phyloP scores from a whole-genome alignment of 768 basidiomycete genomes.

The Agaricus blazei region DNA sequence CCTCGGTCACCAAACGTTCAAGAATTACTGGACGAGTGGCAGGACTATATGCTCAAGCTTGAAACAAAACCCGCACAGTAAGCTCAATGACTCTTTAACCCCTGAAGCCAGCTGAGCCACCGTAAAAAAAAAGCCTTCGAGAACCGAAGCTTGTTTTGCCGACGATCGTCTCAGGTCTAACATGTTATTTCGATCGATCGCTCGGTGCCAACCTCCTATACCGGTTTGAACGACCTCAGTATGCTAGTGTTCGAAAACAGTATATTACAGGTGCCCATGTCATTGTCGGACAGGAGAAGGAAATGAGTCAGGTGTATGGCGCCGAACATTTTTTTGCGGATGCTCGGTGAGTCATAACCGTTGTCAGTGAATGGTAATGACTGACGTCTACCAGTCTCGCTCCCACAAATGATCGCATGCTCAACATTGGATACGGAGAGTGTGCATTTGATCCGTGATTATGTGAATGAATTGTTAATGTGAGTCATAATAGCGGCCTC shows the following conservation, averaged over 20 bases:
- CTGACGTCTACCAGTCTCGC: constrained; percentile 54
- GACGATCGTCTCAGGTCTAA: constrained; percentile 81
- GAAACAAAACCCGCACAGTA: constrained; percentile 42
- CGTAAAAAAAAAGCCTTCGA: constrained; percentile 43
- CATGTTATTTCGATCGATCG: constrained; percentile 90
- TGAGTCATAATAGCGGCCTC: constrained; percentile 25
- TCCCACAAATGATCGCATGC: constrained; percentile 85
- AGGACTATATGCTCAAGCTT: constrained; percentile 46
- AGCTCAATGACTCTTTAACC: constrained; percentile 14
- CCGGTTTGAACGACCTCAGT: constrained; percentile 93
- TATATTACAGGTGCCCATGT: constrained; percentile 75
- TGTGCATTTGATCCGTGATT: constrained; percentile 76
- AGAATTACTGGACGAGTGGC: constrained; percentile 74
- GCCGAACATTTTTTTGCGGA: constrained; percentile 91
- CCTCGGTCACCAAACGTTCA: constrained; percentile 78
- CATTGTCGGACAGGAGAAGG: constrained; percentile 57
- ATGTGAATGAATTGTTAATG: constrained; percentile 84
- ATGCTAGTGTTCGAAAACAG: constrained; percentile 67
- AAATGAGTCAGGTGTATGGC: constrained; percentile 90
- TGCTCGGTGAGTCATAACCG: constrained; percentile 69
- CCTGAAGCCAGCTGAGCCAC: background rate
- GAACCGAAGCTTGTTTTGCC: constrained; percentile 67
- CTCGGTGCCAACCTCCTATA: constrained; percentile 89
- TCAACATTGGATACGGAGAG: constrained; percentile 91
- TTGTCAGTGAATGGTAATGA: background rate